Base-by-base conservation (phyloP, 495 filamentous ascomycete species). In the Penicillium cosmopolitanum region DNA sequence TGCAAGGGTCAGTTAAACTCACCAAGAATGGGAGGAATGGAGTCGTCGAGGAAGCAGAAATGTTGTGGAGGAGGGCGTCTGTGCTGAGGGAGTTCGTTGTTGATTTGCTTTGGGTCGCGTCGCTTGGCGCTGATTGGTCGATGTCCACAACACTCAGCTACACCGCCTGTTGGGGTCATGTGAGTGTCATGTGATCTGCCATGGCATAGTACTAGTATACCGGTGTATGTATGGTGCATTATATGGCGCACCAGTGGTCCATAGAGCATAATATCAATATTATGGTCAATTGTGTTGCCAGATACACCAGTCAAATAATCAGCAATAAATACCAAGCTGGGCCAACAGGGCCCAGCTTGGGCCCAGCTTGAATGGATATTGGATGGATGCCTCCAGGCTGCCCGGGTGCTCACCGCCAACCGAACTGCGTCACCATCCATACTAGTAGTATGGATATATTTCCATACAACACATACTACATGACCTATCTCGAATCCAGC, bases 71-170 rank as follows among this genome's bases (percentile, higher is more conserved):
- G 63, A 64, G 62, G 64, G 64, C 60, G 66, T 67, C 66, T 70
- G 69, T 68, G 68, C 68, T 66, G 67, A 65, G 66, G 66, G 62
- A 64, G 55, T 71, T 68, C 63, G 63, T 73, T 75, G 72, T 75
- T 75, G 70, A 74, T 73, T 70, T 66, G 63, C 66, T 69, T 72
- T 75, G 73, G 75, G 73, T 76, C 75, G 75, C 75, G 75, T 76
- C 61, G 43, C 36, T 48, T 33, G 15, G 34, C 12, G n/a, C 46
- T 77, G 69, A 77, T 77, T 77, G 75, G 75, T 36, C 50, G 35
- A 11, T 34, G 36, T 19, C 23, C 43, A 50, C 57, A 55, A 62
- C 58, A 55, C 13, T 55, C 58, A 57, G 59, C 59, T 23, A 74
- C 67, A 77, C 71, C 58, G 50, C 53, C 57, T 63, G 53, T 60